Percentiles rank a stretch among this genome's conserved stretches.
Evolutionary conservation across 2,329 filamentous ascomycete genomes (phyloP).

Genomic region (Penicillium sp.): DNA sequence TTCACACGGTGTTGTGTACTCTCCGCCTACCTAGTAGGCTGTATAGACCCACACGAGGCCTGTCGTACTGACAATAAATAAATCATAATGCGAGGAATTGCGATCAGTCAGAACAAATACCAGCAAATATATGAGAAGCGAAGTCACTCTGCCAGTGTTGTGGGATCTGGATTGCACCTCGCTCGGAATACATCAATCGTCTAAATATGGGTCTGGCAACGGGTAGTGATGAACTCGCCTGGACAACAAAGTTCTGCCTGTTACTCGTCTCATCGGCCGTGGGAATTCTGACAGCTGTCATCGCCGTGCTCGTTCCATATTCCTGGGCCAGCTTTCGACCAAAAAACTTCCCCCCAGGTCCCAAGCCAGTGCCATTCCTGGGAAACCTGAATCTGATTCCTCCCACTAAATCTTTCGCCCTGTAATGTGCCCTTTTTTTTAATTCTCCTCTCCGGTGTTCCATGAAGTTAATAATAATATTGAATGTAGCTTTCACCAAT

Average conservation of each 20-base stretch:
- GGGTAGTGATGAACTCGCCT: not conserved
- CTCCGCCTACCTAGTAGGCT: no score
- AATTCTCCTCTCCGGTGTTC: no score
- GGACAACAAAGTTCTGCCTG: not conserved
- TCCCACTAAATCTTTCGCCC: not conserved
- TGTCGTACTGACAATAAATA: no score
- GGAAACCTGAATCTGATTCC: not conserved
- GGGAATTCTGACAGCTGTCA: not conserved
- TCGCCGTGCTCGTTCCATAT: not conserved
- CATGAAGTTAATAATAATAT: not conserved
- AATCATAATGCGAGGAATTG: no score
- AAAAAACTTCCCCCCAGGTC: not conserved
- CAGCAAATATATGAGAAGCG: no score
- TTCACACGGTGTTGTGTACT: no score
- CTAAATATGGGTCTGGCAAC: not conserved
- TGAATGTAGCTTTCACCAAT: not conserved
- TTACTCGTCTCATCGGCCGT: not conserved
- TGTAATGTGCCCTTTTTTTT: not conserved
- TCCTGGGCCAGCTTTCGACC: not conserved
- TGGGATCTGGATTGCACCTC: not conserved
- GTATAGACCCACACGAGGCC: no score
- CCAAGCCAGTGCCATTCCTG: not conserved
- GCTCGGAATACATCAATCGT: not conserved
- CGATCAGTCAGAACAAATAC: no score
- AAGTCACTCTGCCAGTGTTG: not conserved